A percentile compares a stretch with the other conserved stretches of the same genome.
Conservation (phyloP, 2,329 filamentous ascomycete genomes). For the Colletotrichum spaethianum region DNA sequence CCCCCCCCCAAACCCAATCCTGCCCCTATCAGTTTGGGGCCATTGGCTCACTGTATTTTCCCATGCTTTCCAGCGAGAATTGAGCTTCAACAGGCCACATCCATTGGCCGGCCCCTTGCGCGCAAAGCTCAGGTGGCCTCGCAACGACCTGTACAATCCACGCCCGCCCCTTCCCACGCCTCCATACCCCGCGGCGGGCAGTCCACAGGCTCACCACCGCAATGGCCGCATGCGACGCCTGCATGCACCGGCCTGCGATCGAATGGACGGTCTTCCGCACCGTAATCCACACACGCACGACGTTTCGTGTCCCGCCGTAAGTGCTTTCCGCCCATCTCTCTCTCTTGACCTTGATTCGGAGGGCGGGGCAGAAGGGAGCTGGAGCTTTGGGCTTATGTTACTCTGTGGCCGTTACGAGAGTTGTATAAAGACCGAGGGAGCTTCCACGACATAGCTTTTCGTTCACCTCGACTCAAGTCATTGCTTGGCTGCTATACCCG, state of each 20-base stretch:
- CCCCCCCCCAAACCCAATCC: no score
- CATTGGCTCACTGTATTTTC: slow-evolving; percentile 6
- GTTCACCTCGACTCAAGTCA: neutral
- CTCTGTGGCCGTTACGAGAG: neutral
- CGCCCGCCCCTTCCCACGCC: neutral
- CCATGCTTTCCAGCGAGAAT: slow-evolving; percentile 41
- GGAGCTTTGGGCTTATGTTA: neutral
- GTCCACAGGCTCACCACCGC: neutral
- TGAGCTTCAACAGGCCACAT: slow-evolving; percentile 13
- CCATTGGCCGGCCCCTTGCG: slow-evolving; percentile 29
- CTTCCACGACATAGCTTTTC: neutral
- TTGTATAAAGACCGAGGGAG: neutral
- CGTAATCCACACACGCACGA: slow-evolving; percentile 35
- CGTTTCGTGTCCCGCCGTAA: slow-evolving; percentile 39
- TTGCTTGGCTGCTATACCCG: neutral
- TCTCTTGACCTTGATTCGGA: neutral
- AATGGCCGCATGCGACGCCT: slow-evolving; percentile 31
- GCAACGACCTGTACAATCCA: neutral
- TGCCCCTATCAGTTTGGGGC: neutral
- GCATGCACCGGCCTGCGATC: slow-evolving; percentile 38
- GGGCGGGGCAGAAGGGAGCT: neutral
- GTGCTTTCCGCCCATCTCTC: slow-evolving; percentile 1
- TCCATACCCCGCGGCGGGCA: neutral
- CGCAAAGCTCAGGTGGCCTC: neutral
- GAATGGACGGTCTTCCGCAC: slow-evolving; percentile 39